phyloP scores from a whole-genome alignment of 1,284 basidiomycete genomes.

The Ganoderma lucidum region DNA sequence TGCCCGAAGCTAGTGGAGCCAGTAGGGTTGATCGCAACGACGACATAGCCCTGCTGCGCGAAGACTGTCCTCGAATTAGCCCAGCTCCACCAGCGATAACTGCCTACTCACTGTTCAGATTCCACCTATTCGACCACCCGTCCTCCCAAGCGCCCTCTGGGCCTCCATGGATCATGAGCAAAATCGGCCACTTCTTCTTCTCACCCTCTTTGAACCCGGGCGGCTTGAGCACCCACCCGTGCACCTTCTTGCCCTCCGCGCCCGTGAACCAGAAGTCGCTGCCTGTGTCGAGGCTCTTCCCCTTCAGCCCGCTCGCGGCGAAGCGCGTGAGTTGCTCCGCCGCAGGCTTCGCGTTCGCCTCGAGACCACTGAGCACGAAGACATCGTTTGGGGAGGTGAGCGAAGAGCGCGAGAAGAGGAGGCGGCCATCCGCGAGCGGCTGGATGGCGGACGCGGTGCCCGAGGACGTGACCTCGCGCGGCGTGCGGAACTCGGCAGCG shows the following conservation, averaged over 20 bases:
- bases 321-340: slow-evolving; percentile 68
- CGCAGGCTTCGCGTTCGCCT: slow-evolving; percentile 37
- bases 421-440: slow-evolving; percentile 60
- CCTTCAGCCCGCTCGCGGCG: slow-evolving; percentile 61
- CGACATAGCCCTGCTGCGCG: slow-evolving; percentile 86
- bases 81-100: not conserved
- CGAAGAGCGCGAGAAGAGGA: slow-evolving; percentile 75
- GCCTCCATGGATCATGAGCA: slow-evolving; percentile 82
- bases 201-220: slow-evolving; percentile 72
- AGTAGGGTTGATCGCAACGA: slow-evolving; percentile 87
- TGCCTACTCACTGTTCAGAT: slow-evolving; percentile 69
- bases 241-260: slow-evolving; percentile 73
- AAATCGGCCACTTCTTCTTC: slow-evolving; percentile 78
- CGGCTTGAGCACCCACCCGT: slow-evolving; percentile 87
- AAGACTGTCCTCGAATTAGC: slow-evolving; percentile 58
- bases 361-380: slow-evolving; percentile 62
- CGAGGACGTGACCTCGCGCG: slow-evolving; percentile 63
- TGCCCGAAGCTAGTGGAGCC: slow-evolving; percentile 91
- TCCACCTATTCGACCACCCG: slow-evolving; percentile 89
- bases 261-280: slow-evolving; percentile 91
- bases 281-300: slow-evolving; percentile 63
- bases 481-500: slow-evolving; percentile 55
- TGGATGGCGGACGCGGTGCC: slow-evolving; percentile 70
- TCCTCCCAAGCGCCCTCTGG: slow-evolving; percentile 87
- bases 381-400: slow-evolving; percentile 79